These are phyloP conservation scores for Candida caryicola DNA, from an alignment of 805 yeast species.

Conservation along the genomic window DNA sequence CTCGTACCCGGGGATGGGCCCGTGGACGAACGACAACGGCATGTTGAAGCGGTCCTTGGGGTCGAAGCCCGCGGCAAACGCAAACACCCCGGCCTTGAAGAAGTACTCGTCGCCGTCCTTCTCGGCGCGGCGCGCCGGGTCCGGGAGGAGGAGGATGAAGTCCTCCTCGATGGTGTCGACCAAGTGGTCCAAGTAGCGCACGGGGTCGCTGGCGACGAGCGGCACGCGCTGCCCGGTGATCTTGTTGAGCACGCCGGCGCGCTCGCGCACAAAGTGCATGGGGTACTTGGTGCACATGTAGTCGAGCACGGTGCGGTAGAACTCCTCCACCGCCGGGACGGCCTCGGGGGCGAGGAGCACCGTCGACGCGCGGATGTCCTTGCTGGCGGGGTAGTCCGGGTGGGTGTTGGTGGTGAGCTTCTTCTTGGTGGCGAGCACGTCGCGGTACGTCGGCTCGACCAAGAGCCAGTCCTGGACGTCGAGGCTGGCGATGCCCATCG, in stretches of 20 bases:
- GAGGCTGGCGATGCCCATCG: conserved; percentile 51
- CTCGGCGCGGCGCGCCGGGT: conserved; percentile 25
- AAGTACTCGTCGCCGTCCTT: conserved; percentile 35
- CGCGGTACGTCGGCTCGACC: conserved; percentile 34
- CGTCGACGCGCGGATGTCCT: conserved; percentile 27
- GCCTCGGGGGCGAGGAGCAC: conserved; percentile 33
- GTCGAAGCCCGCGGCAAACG: conserved; percentile 45
- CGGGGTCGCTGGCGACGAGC: conserved; percentile 9
- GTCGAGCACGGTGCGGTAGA: conserved; percentile 28
- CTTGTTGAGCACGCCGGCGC: conserved; percentile 13
- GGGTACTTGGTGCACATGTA: conserved; percentile 41
- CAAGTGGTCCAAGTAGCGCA: conserved; percentile 21
- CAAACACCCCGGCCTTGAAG: conserved; percentile 44
- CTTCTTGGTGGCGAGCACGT: conserved; percentile 24
- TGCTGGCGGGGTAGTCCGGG: conserved; percentile 27
- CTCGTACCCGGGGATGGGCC: conserved; percentile 43
- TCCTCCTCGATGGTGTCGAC: conserved; percentile 39
- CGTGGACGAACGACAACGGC: conserved; percentile 38
- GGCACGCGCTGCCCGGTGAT: conserved; percentile 28
- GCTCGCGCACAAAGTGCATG: conserved; percentile 26
- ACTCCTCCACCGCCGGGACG: conserved; percentile 33
- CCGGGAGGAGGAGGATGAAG: conserved; percentile 37
- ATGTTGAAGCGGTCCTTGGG: conserved; percentile 36
- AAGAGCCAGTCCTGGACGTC: conserved; percentile 41
- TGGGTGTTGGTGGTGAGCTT: conserved; percentile 30